Evolutionary conservation across 441 rosid genomes (phyloP).

Genomic region (Croton laevigatus): DNA sequence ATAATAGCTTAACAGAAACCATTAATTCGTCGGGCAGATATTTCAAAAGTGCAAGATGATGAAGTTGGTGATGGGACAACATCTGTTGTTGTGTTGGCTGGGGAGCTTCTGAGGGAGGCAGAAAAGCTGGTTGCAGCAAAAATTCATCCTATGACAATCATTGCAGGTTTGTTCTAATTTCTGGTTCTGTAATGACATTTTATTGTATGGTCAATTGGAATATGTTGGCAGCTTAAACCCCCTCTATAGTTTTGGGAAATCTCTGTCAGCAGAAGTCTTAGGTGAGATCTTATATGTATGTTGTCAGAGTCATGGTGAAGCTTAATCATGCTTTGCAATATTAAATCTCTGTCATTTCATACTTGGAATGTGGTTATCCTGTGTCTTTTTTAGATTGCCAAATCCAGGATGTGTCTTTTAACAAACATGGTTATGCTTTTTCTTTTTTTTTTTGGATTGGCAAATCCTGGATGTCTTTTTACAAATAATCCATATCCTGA

Average conservation of each 20-base stretch:
- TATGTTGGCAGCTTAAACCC: neutral
- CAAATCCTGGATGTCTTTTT: too few species aligned
- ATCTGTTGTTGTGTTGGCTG: slow-evolving; percentile 97
- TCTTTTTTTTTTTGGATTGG: neutral
- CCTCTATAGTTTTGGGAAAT: neutral
- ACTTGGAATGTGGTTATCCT: neutral
- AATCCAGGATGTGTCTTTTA: too few species aligned
- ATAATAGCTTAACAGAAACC: slow-evolving; percentile 6
- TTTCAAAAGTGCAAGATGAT: slow-evolving; percentile 99
- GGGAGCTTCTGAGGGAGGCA: slow-evolving; percentile 96
- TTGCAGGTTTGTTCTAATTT: slow-evolving; percentile 52
- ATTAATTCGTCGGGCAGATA: slow-evolving; percentile 51
- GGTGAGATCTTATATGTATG: neutral
- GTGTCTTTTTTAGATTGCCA: neutral
- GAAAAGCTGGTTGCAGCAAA: slow-evolving; percentile 88
- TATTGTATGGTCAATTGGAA: neutral
- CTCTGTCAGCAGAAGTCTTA: neutral
- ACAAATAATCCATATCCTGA: neutral
- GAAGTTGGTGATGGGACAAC: slow-evolving; percentile 99
- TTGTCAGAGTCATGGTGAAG: neutral
- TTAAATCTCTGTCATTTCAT: neutral
- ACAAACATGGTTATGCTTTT: neutral
- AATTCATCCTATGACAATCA: slow-evolving; percentile 97
- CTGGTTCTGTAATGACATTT: neutral
- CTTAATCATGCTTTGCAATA: neutral